A percentile compares a stretch with the other conserved stretches of the same genome.
These are phyloP conservation scores for Abrus pulchellus DNA, from an alignment of 306 rosid genomes.

Conservation along the genomic window DNA sequence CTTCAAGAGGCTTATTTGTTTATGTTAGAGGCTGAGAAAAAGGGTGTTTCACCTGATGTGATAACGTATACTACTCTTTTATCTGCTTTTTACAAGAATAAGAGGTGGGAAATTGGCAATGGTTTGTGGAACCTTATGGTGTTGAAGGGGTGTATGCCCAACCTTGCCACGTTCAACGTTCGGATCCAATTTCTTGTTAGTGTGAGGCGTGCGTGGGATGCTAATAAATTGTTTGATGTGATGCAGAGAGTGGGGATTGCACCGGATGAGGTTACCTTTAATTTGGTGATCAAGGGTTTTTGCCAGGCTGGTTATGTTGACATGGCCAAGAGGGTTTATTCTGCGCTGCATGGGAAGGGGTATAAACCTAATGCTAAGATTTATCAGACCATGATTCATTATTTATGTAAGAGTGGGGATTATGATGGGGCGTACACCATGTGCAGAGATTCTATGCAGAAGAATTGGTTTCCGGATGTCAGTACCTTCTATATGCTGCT, in stretches of 20 bases:
- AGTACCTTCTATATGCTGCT: conserved; percentile 67
- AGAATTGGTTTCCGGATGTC: conserved; percentile 74
- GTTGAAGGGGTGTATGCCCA: conserved; percentile 72
- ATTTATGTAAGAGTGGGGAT: conserved; percentile 71
- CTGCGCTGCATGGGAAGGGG: conserved; percentile 58
- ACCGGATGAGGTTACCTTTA: conserved; percentile 76
- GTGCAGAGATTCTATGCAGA: conserved; percentile 67
- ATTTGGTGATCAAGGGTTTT: conserved; percentile 83
- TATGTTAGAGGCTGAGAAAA: conserved; percentile 62
- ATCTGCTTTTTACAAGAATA: conserved; percentile 66
- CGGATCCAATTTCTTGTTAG: conserved; percentile 68
- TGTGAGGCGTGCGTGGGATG: conserved; percentile 76
- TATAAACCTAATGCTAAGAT: conserved; percentile 66
- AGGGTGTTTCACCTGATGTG: conserved; percentile 71
- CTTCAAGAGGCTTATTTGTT: conserved; percentile 63
- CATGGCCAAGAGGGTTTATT: conserved; percentile 79
- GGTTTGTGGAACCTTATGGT: conserved; percentile 87
- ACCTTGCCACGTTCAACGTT: conserved; percentile 73
- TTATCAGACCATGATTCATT: conserved; percentile 89
- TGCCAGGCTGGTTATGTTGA: conserved; percentile 64
- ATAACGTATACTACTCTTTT: conserved; percentile 77
- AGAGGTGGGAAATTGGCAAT: conserved; percentile 66
- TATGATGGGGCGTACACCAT: conserved; percentile 63
- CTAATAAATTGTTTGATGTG: conserved; percentile 59
- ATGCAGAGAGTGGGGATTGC: conserved; percentile 64